Evolutionary conservation across 2,329 filamentous ascomycete species (phyloP).

Genomic region (Ramularia endophylla): DNA sequence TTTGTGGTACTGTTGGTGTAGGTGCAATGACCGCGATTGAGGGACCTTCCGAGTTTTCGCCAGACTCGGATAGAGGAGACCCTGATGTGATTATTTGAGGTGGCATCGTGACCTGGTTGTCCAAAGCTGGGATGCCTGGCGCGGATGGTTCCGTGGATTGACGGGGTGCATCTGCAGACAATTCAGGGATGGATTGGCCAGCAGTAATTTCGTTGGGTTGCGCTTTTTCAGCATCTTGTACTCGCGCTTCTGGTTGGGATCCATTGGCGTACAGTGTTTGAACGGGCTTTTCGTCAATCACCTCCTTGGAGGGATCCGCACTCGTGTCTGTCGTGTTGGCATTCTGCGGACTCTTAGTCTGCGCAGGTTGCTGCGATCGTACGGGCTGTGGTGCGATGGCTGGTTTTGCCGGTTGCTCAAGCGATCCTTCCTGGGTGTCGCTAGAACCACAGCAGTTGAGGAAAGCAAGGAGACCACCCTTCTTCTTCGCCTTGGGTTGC

Average conservation of each 20-base stretch:
- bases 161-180: not conserved
- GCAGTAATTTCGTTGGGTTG: constrained; percentile 12
- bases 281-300: constrained; percentile 39
- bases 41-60: constrained; percentile 31
- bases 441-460: constrained; percentile 63
- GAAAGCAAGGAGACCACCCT: constrained; percentile 43
- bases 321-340: constrained; percentile 38
- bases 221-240: constrained; percentile 17
- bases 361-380: constrained; percentile 36
- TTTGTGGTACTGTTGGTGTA: constrained; percentile 38
- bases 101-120: too few relatives aligned
- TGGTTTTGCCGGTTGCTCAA: constrained; percentile 42
- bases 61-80: constrained; percentile 2
- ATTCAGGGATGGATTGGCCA: constrained; percentile 15
- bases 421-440: constrained; percentile 54
- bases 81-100: constrained; percentile 8
- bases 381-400: constrained; percentile 32
- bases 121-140: too few relatives aligned
- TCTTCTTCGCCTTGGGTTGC: constrained; percentile 36
- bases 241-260: constrained; percentile 8
- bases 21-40: constrained; percentile 36
- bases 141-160: too few relatives aligned
- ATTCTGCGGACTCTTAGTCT: constrained; percentile 45
- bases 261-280: constrained; percentile 11
- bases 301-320: constrained; percentile 39